Evolutionary conservation across 2,329 filamentous ascomycete species (phyloP).

Genomic region (Colletotrichum incanum): DNA sequence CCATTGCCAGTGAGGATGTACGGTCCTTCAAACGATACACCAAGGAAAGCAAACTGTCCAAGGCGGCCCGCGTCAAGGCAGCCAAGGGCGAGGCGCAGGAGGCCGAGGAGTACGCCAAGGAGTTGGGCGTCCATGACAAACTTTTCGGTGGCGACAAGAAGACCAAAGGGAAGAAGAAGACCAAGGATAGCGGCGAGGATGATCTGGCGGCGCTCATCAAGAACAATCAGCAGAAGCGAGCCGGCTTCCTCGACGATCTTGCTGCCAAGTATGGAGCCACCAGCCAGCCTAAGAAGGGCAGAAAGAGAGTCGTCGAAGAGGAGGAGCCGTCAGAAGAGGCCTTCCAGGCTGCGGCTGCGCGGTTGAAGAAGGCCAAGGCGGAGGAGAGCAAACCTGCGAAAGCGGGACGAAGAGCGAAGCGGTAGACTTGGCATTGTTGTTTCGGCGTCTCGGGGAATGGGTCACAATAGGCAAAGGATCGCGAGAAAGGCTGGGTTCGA

Average conservation of each 20-base stretch:
- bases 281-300: slow-evolving; percentile 64
- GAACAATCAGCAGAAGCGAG: slow-evolving; percentile 76
- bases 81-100: slow-evolving; percentile 79
- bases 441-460: slow-evolving; percentile 27
- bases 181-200: slow-evolving; percentile 63
- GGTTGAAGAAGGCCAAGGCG: slow-evolving; percentile 57
- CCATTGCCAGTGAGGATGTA: slow-evolving; percentile 80
- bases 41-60: slow-evolving; percentile 79
- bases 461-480: slow-evolving; percentile 3
- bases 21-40: slow-evolving; percentile 78
- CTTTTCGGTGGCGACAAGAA: slow-evolving; percentile 68
- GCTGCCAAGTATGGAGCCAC: slow-evolving; percentile 81
- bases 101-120: slow-evolving; percentile 82
- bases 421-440: slow-evolving; percentile 19
- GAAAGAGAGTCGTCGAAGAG: slow-evolving; percentile 71
- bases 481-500: slow-evolving; percentile 25
- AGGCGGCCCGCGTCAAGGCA: slow-evolving; percentile 70
- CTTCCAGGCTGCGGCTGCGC: slow-evolving; percentile 71
- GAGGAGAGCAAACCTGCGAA: slow-evolving; percentile 39
- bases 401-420: slow-evolving; percentile 24
- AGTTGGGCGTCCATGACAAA: slow-evolving; percentile 82
- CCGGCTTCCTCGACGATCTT: slow-evolving; percentile 78
- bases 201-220: slow-evolving; percentile 82
- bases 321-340: slow-evolving; percentile 76
- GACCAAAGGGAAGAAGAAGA: slow-evolving; percentile 55